A percentile compares a stretch with the other conserved stretches of the same genome.
phyloP scores from a whole-genome alignment of 345 rosid species.

The Gossypium anomalum region DNA sequence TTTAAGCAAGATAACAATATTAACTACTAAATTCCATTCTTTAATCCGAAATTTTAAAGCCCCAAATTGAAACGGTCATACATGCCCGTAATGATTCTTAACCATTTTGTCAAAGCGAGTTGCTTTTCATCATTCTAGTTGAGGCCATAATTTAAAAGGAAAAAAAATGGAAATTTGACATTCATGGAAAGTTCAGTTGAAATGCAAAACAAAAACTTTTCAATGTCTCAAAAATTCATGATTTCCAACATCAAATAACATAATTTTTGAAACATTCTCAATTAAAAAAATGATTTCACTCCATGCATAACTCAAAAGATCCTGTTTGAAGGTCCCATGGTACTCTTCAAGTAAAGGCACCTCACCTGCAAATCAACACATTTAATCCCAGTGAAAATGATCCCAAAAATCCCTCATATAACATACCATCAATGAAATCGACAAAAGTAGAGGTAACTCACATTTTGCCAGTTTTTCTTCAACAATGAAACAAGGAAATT shows the following conservation, averaged over 20 bases:
- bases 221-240: conserved; percentile 4
- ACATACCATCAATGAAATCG: neutral
- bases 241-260: conserved; percentile 16
- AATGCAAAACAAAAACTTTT: conserved; percentile 3
- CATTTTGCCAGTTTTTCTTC: conserved; percentile 85
- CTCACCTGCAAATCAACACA: conserved; percentile 42
- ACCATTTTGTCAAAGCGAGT: too few species aligned
- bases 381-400: neutral
- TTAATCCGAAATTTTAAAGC: too few species aligned
- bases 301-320: conserved; percentile 34
- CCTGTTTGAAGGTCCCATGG: conserved; percentile 69
- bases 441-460: conserved; percentile 25
- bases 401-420: neutral
- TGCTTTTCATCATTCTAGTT: too few species aligned
- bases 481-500: conserved; percentile 72
- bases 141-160: too few species aligned
- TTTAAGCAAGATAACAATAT: too few species aligned
- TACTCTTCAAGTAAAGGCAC: conserved; percentile 70
- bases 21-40: too few species aligned
- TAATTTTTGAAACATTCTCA: neutral
- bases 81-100: too few species aligned
- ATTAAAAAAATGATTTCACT: neutral
- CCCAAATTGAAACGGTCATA: too few species aligned
- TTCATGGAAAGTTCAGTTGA: neutral
- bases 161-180: too few species aligned